Evolutionary conservation across 129 eudicot genomes (phyloP).

Genomic region (Glebionis coronaria): DNA sequence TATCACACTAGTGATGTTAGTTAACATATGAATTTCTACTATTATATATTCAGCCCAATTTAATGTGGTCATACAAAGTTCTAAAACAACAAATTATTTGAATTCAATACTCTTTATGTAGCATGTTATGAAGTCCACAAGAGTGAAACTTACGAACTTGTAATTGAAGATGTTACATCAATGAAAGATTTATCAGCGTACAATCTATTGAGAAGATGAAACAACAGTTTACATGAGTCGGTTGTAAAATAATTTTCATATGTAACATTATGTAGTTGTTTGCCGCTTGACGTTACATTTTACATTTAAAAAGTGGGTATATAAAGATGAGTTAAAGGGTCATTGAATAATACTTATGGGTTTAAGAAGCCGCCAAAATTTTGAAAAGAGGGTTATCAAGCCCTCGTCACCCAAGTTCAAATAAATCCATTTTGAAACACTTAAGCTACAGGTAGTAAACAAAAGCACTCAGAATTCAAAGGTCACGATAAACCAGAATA

Average conservation of each 20-base stretch:
- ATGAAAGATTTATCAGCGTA: conserved; percentile 88
- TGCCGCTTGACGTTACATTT: conserved; percentile 9
- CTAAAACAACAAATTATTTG: background rate
- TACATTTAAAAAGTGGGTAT: background rate
- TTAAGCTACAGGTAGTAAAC: too few relatives aligned
- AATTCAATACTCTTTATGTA: conserved; percentile 16
- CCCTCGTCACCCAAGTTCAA: too few relatives aligned
- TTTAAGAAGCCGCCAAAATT: too few relatives aligned
- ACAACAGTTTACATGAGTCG: background rate
- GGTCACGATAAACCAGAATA: too few relatives aligned
- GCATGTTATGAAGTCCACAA: conserved; percentile 93
- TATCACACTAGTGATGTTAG: background rate
- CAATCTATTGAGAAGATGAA: conserved; percentile 52
- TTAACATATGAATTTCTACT: background rate
- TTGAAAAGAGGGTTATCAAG: too few relatives aligned
- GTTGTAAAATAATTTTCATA: conserved; percentile 12
- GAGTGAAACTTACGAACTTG: conserved; percentile 76
- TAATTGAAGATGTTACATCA: conserved; percentile 61
- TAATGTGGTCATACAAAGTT: too few relatives aligned
- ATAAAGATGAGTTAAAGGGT: too few relatives aligned
- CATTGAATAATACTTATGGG: too few relatives aligned
- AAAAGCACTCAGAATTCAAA: too few relatives aligned
- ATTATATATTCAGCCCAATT: too few relatives aligned
- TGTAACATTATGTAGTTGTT: conserved; percentile 14
- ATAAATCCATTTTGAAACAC: too few relatives aligned